These are phyloP conservation scores for Fusarium longipes DNA, from an alignment of 2,329 filamentous ascomycete species.

Conservation along the genomic window DNA sequence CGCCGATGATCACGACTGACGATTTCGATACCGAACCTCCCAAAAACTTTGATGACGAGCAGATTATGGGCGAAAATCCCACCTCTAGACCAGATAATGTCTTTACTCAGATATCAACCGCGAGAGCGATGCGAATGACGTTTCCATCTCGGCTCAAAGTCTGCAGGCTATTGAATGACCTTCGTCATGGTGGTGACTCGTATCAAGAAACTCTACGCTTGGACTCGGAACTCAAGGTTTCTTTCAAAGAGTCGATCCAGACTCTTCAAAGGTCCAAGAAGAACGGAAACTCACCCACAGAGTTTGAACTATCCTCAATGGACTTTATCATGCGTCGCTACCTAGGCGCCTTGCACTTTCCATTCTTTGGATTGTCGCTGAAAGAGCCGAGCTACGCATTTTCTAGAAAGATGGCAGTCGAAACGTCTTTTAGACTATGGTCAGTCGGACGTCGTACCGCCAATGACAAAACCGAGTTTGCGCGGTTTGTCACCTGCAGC, in stretches of 20 bases:
- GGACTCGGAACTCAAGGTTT: constrained; percentile 55
- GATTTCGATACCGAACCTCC: constrained; percentile 63
- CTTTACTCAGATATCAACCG: constrained; percentile 56
- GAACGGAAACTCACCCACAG: constrained; percentile 40
- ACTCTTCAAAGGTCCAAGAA: constrained; percentile 47
- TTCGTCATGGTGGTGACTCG: constrained; percentile 47
- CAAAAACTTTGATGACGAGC: constrained; percentile 62
- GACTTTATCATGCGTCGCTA: constrained; percentile 66
- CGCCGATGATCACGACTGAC: constrained; percentile 56
- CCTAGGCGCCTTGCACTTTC: constrained; percentile 66
- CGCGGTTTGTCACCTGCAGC: constrained; percentile 53
- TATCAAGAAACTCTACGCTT: constrained; percentile 60
- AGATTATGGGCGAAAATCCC: constrained; percentile 52
- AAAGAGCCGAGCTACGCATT: constrained; percentile 60
- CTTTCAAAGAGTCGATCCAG: constrained; percentile 56
- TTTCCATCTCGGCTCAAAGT: constrained; percentile 58
- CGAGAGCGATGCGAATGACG: constrained; percentile 56
- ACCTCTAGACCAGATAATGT: constrained; percentile 48
- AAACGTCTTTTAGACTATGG: constrained; percentile 62
- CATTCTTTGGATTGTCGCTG: constrained; percentile 58
- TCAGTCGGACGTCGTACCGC: constrained; percentile 47
- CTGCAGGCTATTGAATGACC: constrained; percentile 57
- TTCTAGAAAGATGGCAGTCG: constrained; percentile 61
- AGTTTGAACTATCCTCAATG: constrained; percentile 58
- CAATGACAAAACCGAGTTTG: constrained; percentile 47